Base-by-base conservation (phyloP, 1,284 basidiomycete species). In the Pyrrhoderma lamaoense region DNA sequence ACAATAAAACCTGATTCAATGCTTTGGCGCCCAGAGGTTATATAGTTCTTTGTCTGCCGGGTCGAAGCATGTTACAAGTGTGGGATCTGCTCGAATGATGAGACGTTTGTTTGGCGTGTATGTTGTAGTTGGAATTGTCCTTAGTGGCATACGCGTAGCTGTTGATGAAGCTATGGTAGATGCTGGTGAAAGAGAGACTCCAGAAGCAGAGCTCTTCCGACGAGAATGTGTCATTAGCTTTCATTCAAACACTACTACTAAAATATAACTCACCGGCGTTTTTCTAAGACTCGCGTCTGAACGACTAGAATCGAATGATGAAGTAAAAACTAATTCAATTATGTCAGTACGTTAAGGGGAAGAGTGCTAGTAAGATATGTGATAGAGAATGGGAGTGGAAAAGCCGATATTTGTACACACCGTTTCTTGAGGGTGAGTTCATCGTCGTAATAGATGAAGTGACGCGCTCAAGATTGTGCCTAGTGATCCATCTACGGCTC, bases 11-110 rank as follows among this genome's bases (percentile, higher is more conserved):
- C 11, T 31, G 27, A 11, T 21, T 40, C 51, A 70, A 36, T 59
- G 40, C 52, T 60, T 77, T 7, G 82, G 81, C 34, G 71, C 82
- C 85, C 86, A 89, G 8, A 88, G 68, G 46, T 80, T 76, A 58
- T 88, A 87, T 23, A 89, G 68, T 57, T 85, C 82, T 64, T 73
- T 80, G 66, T 89, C 86, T 23, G 71, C 65, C 18, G 77, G 73
- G 61, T 89, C 85, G 60, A 89, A 89, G 58, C 77, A 85, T 35
- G 83, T 84, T 50, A 79, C 62, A 35, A 86, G 66, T 3, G 80
- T 67, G 8, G 80, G 76, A 62, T 89, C 85, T 22, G 77, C 69
- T 34, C 80, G 77, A 58, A 86, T 74, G 21, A 68, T 60, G 27
- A 73, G 61, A 5, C 50, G 50, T 58, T 70, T 74, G 0, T 64